Percentiles rank a stretch among this genome's conserved stretches.
These are phyloP conservation scores for Cystobasidium ongulense DNA, from an alignment of 768 basidiomycete species.

Conservation along the genomic window DNA sequence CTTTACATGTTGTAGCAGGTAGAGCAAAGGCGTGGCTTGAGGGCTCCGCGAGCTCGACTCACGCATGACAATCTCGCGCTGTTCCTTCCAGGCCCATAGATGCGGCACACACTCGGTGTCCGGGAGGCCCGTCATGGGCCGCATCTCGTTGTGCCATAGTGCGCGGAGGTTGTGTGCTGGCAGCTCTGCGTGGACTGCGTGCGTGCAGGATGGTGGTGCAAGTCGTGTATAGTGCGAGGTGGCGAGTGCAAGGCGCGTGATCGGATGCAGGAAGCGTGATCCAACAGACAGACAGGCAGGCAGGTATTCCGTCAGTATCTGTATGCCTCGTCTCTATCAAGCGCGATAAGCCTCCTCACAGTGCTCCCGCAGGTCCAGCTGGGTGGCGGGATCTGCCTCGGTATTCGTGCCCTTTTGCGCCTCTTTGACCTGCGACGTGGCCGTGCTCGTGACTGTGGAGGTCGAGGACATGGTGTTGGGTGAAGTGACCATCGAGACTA, in stretches of 20 bases:
- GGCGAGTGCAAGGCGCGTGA: not conserved
- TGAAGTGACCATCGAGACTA: no score
- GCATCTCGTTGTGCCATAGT: constrained; percentile 33
- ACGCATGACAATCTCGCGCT: constrained; percentile 23
- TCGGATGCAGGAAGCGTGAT: no score
- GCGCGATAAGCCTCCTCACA: not conserved
- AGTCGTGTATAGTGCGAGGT: not conserved
- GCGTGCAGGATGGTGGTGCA: not conserved
- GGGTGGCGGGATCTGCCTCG: not conserved
- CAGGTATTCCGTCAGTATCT: not conserved
- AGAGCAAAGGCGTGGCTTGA: not conserved
- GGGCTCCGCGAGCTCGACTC: not conserved
- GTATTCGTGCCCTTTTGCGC: no score
- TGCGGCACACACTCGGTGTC: constrained; percentile 26
- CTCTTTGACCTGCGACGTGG: no score
- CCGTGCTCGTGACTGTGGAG: no score
- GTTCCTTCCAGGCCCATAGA: constrained; percentile 19
- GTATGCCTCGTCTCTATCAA: no score
- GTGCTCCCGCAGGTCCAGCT: not conserved
- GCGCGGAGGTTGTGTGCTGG: constrained; percentile 24
- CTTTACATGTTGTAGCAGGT: not conserved
- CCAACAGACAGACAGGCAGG: not conserved
- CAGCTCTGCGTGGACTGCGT: constrained; percentile 28
- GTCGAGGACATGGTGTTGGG: no score
- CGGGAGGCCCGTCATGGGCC: constrained; percentile 6